Conservation (phyloP, 1,284 basidiomycete species). For the Irpex sp. region DNA sequence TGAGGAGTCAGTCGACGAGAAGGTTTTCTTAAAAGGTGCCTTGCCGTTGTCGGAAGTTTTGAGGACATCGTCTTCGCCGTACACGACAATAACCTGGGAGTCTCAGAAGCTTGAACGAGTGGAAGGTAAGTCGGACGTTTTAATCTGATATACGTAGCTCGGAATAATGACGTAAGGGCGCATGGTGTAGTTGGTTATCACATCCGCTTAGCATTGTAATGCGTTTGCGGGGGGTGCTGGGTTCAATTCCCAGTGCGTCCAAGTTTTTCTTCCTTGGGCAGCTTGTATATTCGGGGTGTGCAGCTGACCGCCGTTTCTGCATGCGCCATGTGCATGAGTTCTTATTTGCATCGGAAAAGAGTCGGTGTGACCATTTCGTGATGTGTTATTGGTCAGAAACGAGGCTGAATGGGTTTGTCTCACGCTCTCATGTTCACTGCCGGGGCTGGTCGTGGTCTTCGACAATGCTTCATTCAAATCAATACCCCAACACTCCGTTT, state of each 20-base stretch:
- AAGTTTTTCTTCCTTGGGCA: not conserved
- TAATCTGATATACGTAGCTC: not conserved
- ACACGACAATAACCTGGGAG: not conserved
- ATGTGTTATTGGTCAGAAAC: too few relatives aligned
- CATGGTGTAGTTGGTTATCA: slow-evolving; percentile 47
- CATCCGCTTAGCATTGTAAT: slow-evolving; percentile 36
- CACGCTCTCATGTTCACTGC: not conserved
- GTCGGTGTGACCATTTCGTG: not conserved
- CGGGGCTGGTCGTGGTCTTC: not conserved
- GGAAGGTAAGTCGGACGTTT: not conserved
- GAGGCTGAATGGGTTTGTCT: not conserved
- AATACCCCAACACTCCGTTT: not conserved
- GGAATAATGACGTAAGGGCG: slow-evolving; percentile 21
- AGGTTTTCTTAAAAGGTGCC: not conserved
- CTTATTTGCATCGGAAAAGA: not conserved
- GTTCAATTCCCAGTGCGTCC: slow-evolving; percentile 14
- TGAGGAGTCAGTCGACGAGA: not conserved
- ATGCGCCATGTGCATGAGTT: too few relatives aligned
- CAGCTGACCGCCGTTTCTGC: too few relatives aligned
- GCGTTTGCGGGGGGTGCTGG: slow-evolving; percentile 10
- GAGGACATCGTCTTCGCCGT: not conserved
- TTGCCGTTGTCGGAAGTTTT: not conserved
- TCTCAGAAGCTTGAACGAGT: too few relatives aligned
- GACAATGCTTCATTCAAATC: not conserved
- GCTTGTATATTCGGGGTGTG: too few relatives aligned